A percentile compares a stretch with the other conserved stretches of the same genome.
phyloP scores from a whole-genome alignment of 2,329 filamentous ascomycete species.

The Davidsoniella eucalypti region DNA sequence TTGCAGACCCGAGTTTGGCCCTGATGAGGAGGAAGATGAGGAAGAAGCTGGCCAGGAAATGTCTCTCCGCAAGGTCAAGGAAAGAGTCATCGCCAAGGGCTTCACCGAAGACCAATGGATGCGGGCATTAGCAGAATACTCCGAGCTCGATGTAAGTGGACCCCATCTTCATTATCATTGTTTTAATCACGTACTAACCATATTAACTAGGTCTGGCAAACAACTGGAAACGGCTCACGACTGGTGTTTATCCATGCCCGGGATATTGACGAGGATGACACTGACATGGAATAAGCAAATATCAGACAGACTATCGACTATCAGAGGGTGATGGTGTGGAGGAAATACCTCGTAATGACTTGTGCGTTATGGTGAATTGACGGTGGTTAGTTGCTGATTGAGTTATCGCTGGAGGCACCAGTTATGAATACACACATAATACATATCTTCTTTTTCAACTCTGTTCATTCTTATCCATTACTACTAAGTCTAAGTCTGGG shows the following conservation, averaged over 20 bases:
- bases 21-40: constrained; percentile 44
- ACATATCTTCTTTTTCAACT: too few relatives aligned
- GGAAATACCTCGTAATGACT: not conserved
- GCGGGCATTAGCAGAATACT: constrained; percentile 76
- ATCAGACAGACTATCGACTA: too few relatives aligned
- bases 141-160: constrained; percentile 65
- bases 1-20: constrained; percentile 64
- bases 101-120: constrained; percentile 92
- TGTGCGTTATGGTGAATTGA: not conserved
- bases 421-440: not conserved
- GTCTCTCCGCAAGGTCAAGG: constrained; percentile 74
- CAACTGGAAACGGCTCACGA: constrained; percentile 50
- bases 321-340: not conserved
- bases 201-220: constrained; percentile 58
- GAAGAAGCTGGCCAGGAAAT: constrained; percentile 47
- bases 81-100: constrained; percentile 85
- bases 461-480: too few relatives aligned
- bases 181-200: constrained; percentile 22
- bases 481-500: too few relatives aligned
- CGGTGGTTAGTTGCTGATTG: not conserved
- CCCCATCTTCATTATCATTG: not conserved
- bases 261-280: constrained; percentile 30
- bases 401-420: not conserved
- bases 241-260: constrained; percentile 52
- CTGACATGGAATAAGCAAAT: constrained; percentile 24